A percentile compares a stretch with the other conserved stretches of the same genome.
phyloP scores from a whole-genome alignment of 2,329 filamentous ascomycete genomes.

The Lachnellula occidentalis region DNA sequence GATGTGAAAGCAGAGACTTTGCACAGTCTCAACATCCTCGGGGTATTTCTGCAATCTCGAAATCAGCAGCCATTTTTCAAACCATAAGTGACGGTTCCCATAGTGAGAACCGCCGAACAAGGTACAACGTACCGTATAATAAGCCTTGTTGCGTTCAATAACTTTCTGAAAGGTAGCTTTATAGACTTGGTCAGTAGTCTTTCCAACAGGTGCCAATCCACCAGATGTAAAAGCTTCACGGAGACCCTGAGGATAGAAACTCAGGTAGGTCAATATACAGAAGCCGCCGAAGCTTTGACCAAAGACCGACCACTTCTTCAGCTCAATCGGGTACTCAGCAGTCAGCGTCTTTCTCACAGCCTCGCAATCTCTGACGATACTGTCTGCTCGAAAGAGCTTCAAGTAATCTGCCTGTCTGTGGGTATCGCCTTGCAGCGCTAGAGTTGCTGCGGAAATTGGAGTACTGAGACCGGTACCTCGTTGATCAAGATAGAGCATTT shows the following conservation, averaged over 20 bases:
- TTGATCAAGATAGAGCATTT: constrained; percentile 83
- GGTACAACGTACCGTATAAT: constrained; percentile 34
- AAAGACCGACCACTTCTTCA: constrained; percentile 73
- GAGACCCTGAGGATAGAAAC: constrained; percentile 69
- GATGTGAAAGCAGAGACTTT: constrained; percentile 61
- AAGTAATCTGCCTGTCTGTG: constrained; percentile 73
- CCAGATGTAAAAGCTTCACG: constrained; percentile 81
- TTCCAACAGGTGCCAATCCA: constrained; percentile 72
- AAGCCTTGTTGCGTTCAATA: constrained; percentile 65
- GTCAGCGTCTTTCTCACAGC: constrained; percentile 75
- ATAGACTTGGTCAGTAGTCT: constrained; percentile 71
- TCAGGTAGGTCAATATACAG: constrained; percentile 77
- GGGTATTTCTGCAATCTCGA: constrained; percentile 60
- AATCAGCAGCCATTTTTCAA: background rate
- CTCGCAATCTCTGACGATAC: constrained; percentile 83
- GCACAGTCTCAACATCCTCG: constrained; percentile 66
- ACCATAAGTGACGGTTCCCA: no score
- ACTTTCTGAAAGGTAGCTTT: constrained; percentile 64
- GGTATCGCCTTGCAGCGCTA: constrained; percentile 58
- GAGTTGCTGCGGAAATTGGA: constrained; percentile 67
- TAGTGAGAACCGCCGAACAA: no score
- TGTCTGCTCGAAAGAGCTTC: constrained; percentile 81
- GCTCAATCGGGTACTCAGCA: constrained; percentile 58
- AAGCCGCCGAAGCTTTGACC: constrained; percentile 94
- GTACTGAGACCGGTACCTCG: constrained; percentile 82